Percentiles rank a stretch among this genome's conserved stretches.
Conservation (phyloP, 352 stramenopile genomes). For the Peronosclerospora sorghi region DNA sequence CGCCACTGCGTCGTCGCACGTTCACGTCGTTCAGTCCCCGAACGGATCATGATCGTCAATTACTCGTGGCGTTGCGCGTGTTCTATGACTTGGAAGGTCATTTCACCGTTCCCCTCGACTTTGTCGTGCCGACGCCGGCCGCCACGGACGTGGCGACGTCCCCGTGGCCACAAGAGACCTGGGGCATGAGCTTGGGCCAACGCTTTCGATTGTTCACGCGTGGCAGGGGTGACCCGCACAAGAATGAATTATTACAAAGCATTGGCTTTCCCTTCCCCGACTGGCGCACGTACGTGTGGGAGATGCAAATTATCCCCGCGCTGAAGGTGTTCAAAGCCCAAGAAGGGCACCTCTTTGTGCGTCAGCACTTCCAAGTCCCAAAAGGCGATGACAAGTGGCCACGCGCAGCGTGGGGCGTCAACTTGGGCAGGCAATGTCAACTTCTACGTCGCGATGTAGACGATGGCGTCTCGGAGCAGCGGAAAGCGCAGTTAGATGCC, state of each 20-base stretch:
- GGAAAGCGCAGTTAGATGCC: conserved; percentile 40
- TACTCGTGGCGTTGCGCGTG: conserved; percentile 36
- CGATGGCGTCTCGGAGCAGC: conserved; percentile 5
- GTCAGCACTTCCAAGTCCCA: conserved; percentile 83
- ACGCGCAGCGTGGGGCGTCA: conserved; percentile 77
- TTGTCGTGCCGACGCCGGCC: conserved; percentile 29
- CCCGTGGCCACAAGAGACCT: conserved; percentile 36
- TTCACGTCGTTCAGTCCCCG: conserved; percentile 7
- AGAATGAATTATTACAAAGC: conserved; percentile 37
- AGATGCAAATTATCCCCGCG: conserved; percentile 55
- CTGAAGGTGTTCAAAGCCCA: conserved; percentile 72
- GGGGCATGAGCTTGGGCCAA: conserved; percentile 38
- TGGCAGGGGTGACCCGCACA: conserved; percentile 45
- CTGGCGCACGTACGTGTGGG: conserved; percentile 66
- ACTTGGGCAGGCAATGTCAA: conserved; percentile 86
- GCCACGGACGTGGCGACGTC: not conserved
- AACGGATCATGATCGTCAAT: conserved; percentile 34
- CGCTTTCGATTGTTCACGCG: conserved; percentile 48
- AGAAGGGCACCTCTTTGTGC: conserved; percentile 88
- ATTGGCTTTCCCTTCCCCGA: conserved; percentile 60
- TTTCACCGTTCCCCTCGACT: conserved; percentile 55
- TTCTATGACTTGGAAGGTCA: conserved; percentile 51
- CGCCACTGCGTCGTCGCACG: not conserved
- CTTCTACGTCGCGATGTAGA: conserved; percentile 53
- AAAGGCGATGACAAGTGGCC: conserved; percentile 63